Conservation (phyloP, 2,329 filamentous ascomycete genomes). For the Pseudogymnoascus sp. region DNA sequence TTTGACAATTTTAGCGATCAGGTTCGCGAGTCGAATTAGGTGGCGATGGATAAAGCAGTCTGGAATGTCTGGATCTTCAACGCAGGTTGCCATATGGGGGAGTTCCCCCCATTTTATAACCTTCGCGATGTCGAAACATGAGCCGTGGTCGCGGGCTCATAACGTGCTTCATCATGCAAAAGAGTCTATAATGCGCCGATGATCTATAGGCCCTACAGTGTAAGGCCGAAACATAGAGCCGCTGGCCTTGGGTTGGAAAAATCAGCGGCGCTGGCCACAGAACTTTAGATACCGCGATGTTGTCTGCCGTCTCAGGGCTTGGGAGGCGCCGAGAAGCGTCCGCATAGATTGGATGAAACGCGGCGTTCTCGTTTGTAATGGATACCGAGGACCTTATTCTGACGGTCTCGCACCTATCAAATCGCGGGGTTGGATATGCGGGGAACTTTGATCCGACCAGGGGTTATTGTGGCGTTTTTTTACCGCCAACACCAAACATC, state of each 20-base stretch:
- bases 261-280: neutral
- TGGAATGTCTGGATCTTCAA: neutral
- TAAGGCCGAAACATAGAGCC: constrained; percentile 3
- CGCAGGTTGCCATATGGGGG: neutral
- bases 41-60: neutral
- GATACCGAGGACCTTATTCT: neutral
- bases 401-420: neutral
- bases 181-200: neutral
- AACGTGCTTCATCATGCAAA: neutral
- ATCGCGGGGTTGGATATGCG: neutral
- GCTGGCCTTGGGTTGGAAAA: no score
- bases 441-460: neutral
- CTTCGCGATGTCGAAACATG: neutral
- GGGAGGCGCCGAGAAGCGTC: neutral
- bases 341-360: constrained; percentile 7
- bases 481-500: neutral
- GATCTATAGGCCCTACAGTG: neutral
- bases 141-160: neutral
- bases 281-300: neutral
- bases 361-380: neutral
- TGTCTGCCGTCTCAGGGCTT: neutral
- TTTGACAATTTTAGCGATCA: neutral
- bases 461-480: neutral
- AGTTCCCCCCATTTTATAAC: neutral
- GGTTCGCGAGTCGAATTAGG: neutral